Base-by-base conservation (phyloP, 75 land plant species). In the Pseudotsuga menziesii region DNA sequence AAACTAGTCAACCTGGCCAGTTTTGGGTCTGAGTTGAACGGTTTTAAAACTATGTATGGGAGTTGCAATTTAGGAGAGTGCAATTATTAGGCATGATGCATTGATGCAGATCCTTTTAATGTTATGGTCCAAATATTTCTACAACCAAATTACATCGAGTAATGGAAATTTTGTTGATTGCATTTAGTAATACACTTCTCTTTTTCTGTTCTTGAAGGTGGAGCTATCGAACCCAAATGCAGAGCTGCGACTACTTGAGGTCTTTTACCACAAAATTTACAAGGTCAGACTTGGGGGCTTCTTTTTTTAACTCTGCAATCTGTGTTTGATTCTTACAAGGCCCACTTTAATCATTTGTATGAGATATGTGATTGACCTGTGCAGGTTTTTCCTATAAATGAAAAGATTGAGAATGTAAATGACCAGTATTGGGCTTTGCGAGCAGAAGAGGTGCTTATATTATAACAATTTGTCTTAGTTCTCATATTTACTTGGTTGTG, bases 371-470 rank as follows among this genome's bases (percentile, higher is more conserved):
- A 61, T 77, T 39, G 72, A 55, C 80, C 61, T 72, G 14, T 72
- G 48, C 83, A 82, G 83, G 57, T 82, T 48, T 82, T 82, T 61
- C 57, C 76, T 54, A n/a, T 64, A 52, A 78, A 78, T 78, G 83
- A 82, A 75, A 82, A 82, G 76, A 82, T 82, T 58, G 83, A 82
- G 62, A 78, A 78, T 56, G 78, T 82, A 36, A 82, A 82, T 73
- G 83, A 82, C 61, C 80, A 82, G 23, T 82, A 82, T 59, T 82
- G 83, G 83, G 78, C 81, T 19, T 57, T 82, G 41, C 71, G 83
- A 25, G 83, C 76, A n/a, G 83, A 82, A 74, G 83, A 82, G 80
- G 83, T 82, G 12, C 3, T 35, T 25, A 13, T 23, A 41, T 22
- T 52, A 15, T 16, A 11, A 6, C 3, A 63, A 9, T 64, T 62